These are phyloP conservation scores for Artemisia tridentata DNA, from an alignment of 129 eudicot genomes.

Conservation along the genomic window DNA sequence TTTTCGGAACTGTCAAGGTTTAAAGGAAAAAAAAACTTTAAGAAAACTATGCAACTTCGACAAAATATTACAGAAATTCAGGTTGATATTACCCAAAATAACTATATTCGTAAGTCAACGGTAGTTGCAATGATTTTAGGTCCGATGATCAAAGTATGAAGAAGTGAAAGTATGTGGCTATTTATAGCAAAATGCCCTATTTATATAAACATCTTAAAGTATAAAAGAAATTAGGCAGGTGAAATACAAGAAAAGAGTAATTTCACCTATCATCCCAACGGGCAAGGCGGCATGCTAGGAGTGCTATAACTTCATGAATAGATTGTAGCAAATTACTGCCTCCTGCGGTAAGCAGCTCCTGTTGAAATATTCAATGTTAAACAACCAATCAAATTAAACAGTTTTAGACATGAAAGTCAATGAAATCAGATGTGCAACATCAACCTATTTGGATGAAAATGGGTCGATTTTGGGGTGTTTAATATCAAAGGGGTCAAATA, in stretches of 20 bases:
- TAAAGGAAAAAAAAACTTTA: background rate
- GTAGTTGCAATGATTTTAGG: background rate
- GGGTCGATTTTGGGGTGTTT: background rate
- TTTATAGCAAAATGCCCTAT: background rate
- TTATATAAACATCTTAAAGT: background rate
- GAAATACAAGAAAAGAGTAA: conserved; percentile 7
- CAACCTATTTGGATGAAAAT: background rate
- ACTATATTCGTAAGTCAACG: background rate
- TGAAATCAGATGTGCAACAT: background rate
- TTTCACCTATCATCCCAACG: conserved; percentile 74
- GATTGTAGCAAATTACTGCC: conserved; percentile 54
- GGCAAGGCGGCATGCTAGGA: conserved; percentile 69
- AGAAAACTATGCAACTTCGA: background rate
- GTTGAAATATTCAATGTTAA: conserved; percentile 14
- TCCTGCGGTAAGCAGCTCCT: conserved; percentile 79
- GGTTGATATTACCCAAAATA: background rate
- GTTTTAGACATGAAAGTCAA: background rate
- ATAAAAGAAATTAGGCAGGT: background rate
- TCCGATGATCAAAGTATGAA: background rate
- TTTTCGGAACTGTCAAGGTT: background rate
- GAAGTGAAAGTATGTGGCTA: background rate
- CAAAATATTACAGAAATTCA: background rate
- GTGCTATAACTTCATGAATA: conserved; percentile 67
- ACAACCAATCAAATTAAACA: background rate
- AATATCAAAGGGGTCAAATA: background rate